Conservation (phyloP, 1,139 yeast species). For the Oligophagozyma castellii region DNA sequence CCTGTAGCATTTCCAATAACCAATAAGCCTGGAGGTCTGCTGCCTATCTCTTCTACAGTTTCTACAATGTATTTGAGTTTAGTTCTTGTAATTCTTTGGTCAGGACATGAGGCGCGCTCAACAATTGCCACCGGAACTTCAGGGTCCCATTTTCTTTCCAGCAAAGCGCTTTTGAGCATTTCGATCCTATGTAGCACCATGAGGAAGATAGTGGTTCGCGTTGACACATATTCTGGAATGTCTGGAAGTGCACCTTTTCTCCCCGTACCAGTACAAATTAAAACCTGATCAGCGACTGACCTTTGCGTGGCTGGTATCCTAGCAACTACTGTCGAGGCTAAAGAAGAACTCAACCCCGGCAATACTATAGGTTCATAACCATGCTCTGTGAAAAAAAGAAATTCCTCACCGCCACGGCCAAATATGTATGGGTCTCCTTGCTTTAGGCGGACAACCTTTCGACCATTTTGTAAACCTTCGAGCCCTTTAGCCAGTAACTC, state of each 20-base stretch:
- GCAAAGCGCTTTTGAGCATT: slow-evolving; percentile 48
- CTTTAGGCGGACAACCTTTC: slow-evolving; percentile 73
- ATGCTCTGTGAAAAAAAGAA: slow-evolving; percentile 43
- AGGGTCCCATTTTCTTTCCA: slow-evolving; percentile 52
- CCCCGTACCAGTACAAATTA: slow-evolving; percentile 92
- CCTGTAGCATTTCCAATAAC: slow-evolving; percentile 74
- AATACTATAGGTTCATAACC: slow-evolving; percentile 64
- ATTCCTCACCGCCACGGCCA: slow-evolving; percentile 97
- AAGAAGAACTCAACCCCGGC: slow-evolving; percentile 85
- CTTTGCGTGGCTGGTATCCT: slow-evolving; percentile 86
- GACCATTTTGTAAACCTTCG: slow-evolving; percentile 47
- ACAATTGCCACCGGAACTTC: slow-evolving; percentile 71
- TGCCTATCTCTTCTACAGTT: slow-evolving; percentile 70
- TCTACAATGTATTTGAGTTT: slow-evolving; percentile 49
- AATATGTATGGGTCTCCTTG: slow-evolving; percentile 97
- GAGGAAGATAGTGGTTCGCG: slow-evolving; percentile 74
- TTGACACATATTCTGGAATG: slow-evolving; percentile 56
- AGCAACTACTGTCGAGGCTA: slow-evolving; percentile 80
- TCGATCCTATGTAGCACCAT: slow-evolving; percentile 83
- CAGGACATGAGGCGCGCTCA: slow-evolving; percentile 89
- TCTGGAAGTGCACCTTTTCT: slow-evolving; percentile 71
- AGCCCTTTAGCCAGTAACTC: slow-evolving; percentile 66
- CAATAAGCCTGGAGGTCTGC: slow-evolving; percentile 86
- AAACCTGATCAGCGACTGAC: slow-evolving; percentile 83
- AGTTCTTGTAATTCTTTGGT: slow-evolving; percentile 75